Base-by-base conservation (phyloP, 2,329 filamentous ascomycete species). In the Fusarium sacchari region DNA sequence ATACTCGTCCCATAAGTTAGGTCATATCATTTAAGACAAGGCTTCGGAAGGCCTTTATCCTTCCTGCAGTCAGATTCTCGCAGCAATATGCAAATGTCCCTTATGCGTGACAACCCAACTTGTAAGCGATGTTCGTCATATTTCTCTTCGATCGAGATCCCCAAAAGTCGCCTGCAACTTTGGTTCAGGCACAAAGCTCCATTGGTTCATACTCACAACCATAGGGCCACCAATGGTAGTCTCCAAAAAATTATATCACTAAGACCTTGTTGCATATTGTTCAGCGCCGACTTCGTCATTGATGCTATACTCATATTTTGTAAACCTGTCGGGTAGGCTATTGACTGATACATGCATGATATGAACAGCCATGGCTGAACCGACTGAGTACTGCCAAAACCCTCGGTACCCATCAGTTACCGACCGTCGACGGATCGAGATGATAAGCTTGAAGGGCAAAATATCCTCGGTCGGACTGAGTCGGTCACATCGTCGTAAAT, bases 401-500 rank as follows among this genome's bases (percentile, higher is more conserved):
- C 66, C 36, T 39, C 34, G 47, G 26, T 63, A 67, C 13, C 66
- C 70, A 52, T 43, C 20, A 24, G n/a, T 73, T 59, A 57, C 66
- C 66, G 70, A 43, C 20, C n/a, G 26, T 67, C 53, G 61, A 43
- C 20, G 28, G 30, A 58, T 46, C 20, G 24, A 46, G 30, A 50
- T 36, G 37, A 40, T 24, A 28, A 30, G 17, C 10, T 14, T 18
- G 22, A 50, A 30, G 47, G 20, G 24, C 39, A 32, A 13, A 20
- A 49, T 56, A 73, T 56, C 71, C 71, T 73, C 71, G 71, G 63
- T 77, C 73, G 70, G 76, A 71, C 40, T 3, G 40, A 42, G 60
- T 71, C 70, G 64, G 69, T 56, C 32, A 30, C 52, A 46, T 28
- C 50, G 58, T 77, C 72, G 70, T 75, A 77, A 74, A 63, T 77